Conservation (phyloP, 2,329 filamentous ascomycete species). For the Myriosclerotinia duriaeana region DNA sequence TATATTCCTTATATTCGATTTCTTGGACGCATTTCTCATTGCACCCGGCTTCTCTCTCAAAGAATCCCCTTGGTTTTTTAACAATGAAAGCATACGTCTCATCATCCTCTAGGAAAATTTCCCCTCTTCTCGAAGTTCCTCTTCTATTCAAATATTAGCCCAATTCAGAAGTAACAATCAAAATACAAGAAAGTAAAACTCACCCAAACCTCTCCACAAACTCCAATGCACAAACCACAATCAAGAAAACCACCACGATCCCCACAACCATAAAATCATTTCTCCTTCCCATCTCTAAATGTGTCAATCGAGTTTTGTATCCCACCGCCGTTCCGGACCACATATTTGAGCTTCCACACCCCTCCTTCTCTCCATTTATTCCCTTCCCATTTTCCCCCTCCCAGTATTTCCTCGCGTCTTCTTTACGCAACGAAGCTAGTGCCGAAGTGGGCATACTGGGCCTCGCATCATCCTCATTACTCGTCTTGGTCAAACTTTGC, state of each 20-base stretch:
- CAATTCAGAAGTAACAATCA: not conserved
- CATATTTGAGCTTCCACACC: slow-evolving; percentile 10
- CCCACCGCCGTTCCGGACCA: slow-evolving; percentile 17
- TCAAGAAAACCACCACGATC: slow-evolving; percentile 37
- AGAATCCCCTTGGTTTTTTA: slow-evolving; percentile 24
- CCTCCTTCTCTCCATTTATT: slow-evolving; percentile 7
- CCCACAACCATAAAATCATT: slow-evolving; percentile 38
- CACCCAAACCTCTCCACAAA: slow-evolving; percentile 30
- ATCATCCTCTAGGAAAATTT: slow-evolving; percentile 35
- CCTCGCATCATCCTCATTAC: slow-evolving; percentile 6
- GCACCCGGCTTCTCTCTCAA: not conserved
- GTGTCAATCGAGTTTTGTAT: slow-evolving; percentile 20
- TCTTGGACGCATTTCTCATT: not conserved
- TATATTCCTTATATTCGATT: slow-evolving; percentile 1
- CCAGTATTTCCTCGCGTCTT: slow-evolving; percentile 34
- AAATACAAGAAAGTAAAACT: not conserved
- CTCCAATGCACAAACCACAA: slow-evolving; percentile 28
- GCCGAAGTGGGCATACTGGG: slow-evolving; percentile 35
- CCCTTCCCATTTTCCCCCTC: slow-evolving; percentile 3
- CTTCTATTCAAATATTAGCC: not conserved
- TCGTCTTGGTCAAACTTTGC: slow-evolving; percentile 29
- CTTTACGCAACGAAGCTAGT: slow-evolving; percentile 30
- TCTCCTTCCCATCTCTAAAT: slow-evolving; percentile 22
- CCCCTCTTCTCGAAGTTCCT: slow-evolving; percentile 21
- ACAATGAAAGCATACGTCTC: slow-evolving; percentile 29